A percentile compares a stretch with the other conserved stretches of the same genome.
Evolutionary conservation across 2,329 filamentous ascomycete species (phyloP).

Genomic region (Penicillium brasilianum): DNA sequence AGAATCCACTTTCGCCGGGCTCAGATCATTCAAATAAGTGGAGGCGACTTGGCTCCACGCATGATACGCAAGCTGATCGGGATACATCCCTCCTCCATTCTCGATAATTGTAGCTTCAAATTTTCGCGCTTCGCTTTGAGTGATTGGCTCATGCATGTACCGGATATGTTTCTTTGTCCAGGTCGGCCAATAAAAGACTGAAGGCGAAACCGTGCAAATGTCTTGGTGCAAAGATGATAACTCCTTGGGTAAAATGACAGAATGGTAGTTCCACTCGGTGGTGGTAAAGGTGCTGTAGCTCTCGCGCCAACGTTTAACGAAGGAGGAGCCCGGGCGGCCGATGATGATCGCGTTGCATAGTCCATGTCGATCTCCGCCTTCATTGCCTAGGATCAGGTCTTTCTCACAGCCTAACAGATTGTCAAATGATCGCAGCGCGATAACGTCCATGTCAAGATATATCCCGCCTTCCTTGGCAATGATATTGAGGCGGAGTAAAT

Average conservation of each 20-base stretch:
- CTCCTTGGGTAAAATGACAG: constrained; percentile 42
- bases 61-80: constrained; percentile 47
- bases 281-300: constrained; percentile 41
- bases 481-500: constrained; percentile 44
- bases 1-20: constrained; percentile 38
- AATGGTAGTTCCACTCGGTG: constrained; percentile 49
- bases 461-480: constrained; percentile 44
- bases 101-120: constrained; percentile 38
- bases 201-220: constrained; percentile 44
- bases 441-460: constrained; percentile 46
- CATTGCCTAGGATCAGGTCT: constrained; percentile 42
- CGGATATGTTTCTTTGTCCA: constrained; percentile 48
- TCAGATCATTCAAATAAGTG: constrained; percentile 41
- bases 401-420: constrained; percentile 36
- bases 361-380: constrained; percentile 47
- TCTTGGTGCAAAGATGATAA: constrained; percentile 34
- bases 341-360: constrained; percentile 49
- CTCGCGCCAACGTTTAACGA: constrained; percentile 44
- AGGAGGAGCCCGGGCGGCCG: constrained; percentile 42
- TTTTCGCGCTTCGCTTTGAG: constrained; percentile 34
- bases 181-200: constrained; percentile 50
- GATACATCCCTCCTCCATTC: constrained; percentile 43
- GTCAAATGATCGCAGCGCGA: constrained; percentile 41
- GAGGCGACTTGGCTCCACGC: constrained; percentile 48
- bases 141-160: constrained; percentile 46